These are phyloP conservation scores for Parathielavia hyrcaniae DNA, from an alignment of 495 filamentous ascomycete genomes.

Conservation along the genomic window DNA sequence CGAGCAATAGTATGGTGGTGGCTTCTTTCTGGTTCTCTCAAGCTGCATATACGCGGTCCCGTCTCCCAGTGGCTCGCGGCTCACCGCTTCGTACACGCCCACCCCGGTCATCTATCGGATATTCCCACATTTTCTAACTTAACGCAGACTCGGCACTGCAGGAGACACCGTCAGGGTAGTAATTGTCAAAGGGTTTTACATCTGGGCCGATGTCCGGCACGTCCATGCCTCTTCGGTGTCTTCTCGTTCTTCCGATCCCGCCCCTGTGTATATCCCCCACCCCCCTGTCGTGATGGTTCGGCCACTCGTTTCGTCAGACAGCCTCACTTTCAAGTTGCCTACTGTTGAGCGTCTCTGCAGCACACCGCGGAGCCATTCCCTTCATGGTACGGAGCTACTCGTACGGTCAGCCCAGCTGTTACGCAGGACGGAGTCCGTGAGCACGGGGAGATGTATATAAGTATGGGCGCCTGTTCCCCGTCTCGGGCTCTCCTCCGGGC, in stretches of 20 bases:
- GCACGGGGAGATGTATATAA: conserved; percentile 7
- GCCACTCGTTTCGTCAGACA: neutral
- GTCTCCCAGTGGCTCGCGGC: neutral
- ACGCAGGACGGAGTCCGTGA: neutral
- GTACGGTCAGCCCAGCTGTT: neutral
- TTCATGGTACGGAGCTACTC: neutral
- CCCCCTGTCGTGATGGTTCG: neutral
- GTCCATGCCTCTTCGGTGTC: too few relatives aligned
- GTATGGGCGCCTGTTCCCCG: neutral
- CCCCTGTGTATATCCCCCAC: neutral
- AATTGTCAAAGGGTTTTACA: neutral
- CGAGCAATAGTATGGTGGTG: neutral
- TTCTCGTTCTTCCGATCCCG: neutral
- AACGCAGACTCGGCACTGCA: neutral
- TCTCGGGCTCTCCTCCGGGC: neutral
- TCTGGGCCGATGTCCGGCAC: neutral
- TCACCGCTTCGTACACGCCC: conserved; percentile 1
- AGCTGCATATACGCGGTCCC: neutral
- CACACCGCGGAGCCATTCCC: neutral
- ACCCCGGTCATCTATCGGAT: neutral
- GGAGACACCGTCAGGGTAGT: neutral
- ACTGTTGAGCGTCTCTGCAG: neutral
- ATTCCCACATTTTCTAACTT: neutral
- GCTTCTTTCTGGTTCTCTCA: neutral
- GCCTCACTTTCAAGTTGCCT: conserved; percentile 14